Conservation (phyloP, 1,139 yeast species). For the Pichiaceae sp. region DNA sequence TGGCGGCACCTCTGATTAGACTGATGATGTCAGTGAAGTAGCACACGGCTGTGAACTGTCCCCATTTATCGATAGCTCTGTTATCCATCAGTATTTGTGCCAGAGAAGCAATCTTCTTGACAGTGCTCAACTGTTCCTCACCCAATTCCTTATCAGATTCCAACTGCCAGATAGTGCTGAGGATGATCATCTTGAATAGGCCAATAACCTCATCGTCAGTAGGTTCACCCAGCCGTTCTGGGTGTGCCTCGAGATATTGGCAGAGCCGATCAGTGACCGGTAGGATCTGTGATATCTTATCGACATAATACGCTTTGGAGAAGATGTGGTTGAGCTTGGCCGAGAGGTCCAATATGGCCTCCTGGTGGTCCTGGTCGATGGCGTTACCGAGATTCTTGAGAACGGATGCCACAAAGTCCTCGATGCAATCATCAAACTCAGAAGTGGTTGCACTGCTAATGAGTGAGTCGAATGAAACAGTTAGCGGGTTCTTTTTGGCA, state of each 20-base stretch:
- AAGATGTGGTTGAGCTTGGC: not conserved
- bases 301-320: not conserved
- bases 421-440: slow-evolving; percentile 9
- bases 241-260: not conserved
- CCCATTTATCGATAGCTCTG: not conserved
- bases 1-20: not conserved
- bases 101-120: not conserved
- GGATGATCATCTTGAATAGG: not conserved
- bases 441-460: not conserved
- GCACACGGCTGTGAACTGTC: not conserved
- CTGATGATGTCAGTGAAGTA: not conserved
- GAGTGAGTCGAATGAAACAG: not conserved
- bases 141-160: not conserved
- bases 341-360: not conserved
- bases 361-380: not conserved
- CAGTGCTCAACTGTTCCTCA: not conserved
- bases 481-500: not conserved
- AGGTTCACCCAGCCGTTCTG: not conserved
- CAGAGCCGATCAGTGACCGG: not conserved
- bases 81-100: not conserved
- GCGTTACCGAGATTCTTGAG: not conserved
- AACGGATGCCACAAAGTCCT: slow-evolving; percentile 3
- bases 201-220: not conserved
- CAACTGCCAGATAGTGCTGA: not conserved
- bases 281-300: not conserved